Conservation (phyloP, 2,329 filamentous ascomycete genomes). For the Fusarium sp. region DNA sequence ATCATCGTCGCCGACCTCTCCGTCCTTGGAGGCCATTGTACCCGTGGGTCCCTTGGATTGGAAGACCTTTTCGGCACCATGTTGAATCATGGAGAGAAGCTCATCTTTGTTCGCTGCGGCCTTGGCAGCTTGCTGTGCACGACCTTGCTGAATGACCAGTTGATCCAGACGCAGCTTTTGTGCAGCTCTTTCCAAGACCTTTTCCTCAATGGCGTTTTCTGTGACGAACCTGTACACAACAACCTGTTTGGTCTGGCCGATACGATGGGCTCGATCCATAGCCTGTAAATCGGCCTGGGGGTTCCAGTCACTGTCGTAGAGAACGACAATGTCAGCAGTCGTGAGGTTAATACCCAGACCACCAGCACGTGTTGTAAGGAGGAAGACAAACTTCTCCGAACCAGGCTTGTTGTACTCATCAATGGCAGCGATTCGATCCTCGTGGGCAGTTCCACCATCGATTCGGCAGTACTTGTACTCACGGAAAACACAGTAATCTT, state of each 20-base stretch:
- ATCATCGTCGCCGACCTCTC: slow-evolving; percentile 83
- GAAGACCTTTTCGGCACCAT: slow-evolving; percentile 96
- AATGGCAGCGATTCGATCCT: slow-evolving; percentile 96
- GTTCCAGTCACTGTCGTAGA: slow-evolving; percentile 99
- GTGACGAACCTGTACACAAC: slow-evolving; percentile 97
- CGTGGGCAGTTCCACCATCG: slow-evolving; percentile 94
- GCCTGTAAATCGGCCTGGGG: slow-evolving; percentile 98
- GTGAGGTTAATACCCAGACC: slow-evolving; percentile 98
- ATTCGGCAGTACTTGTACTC: slow-evolving; percentile 97
- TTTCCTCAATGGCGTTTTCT: slow-evolving; percentile 98
- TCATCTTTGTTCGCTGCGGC: slow-evolving; percentile 96
- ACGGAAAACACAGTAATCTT: slow-evolving; percentile 97
- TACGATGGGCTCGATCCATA: slow-evolving; percentile 98
- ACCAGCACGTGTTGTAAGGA: slow-evolving; percentile 94
- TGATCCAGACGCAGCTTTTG: slow-evolving; percentile 97
- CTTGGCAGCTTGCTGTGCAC: slow-evolving; percentile 90
- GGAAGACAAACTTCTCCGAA: slow-evolving; percentile 96
- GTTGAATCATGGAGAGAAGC: slow-evolving; percentile 96
- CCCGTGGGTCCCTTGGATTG: slow-evolving; percentile 76
- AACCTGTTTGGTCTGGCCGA: slow-evolving; percentile 98
- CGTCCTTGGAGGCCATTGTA: slow-evolving; percentile 67
- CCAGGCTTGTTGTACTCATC: slow-evolving; percentile 97
- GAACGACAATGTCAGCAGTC: slow-evolving; percentile 91
- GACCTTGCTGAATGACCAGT: slow-evolving; percentile 96
- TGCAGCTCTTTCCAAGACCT: slow-evolving; percentile 94